Percentiles rank a stretch among this genome's conserved stretches.
Evolutionary conservation across 768 basidiomycete species (phyloP).

Genomic region (Psilocybe azurescens): DNA sequence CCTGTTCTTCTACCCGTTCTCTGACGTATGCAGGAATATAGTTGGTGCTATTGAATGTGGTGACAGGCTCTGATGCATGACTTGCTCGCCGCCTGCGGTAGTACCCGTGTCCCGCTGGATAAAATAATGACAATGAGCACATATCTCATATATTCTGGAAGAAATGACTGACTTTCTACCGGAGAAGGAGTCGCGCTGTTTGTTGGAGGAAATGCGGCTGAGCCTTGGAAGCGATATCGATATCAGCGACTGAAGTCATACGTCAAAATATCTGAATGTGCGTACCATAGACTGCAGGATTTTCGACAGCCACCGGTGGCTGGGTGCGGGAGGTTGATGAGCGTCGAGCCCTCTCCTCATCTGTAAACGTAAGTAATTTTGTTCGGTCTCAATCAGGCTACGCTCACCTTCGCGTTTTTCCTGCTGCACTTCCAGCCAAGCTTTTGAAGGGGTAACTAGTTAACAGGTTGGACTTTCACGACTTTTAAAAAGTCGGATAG

Average conservation of each 20-base stretch:
- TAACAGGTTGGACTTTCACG: background rate
- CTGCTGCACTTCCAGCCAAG: conserved; percentile 28
- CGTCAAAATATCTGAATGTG: background rate
- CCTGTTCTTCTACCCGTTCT: background rate
- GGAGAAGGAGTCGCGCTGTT: conserved; percentile 28
- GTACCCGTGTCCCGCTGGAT: conserved; percentile 14
- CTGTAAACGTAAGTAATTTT: background rate
- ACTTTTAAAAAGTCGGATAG: background rate
- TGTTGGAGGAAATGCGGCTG: conserved; percentile 21
- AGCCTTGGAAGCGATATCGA: conserved; percentile 11
- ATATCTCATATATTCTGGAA: conserved; percentile 9
- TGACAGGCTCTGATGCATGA: conserved; percentile 15
- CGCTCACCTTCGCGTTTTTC: conserved; percentile 15
- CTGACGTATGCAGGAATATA: background rate
- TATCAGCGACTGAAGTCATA: background rate
- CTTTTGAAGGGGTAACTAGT: conserved; percentile 27
- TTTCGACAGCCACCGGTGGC: background rate
- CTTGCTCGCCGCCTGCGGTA: conserved; percentile 21
- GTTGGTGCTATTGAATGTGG: conserved; percentile 6
- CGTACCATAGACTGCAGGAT: conserved; percentile 1
- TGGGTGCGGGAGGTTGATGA: background rate
- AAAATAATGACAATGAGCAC: background rate
- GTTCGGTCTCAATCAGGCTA: background rate
- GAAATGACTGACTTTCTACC: conserved; percentile 12
- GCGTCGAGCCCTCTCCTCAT: background rate